Percentiles rank a stretch among this genome's conserved stretches.
phyloP scores from a whole-genome alignment of 2,329 filamentous ascomycete genomes.

The Pseudopyrenochaeta lycopersici region DNA sequence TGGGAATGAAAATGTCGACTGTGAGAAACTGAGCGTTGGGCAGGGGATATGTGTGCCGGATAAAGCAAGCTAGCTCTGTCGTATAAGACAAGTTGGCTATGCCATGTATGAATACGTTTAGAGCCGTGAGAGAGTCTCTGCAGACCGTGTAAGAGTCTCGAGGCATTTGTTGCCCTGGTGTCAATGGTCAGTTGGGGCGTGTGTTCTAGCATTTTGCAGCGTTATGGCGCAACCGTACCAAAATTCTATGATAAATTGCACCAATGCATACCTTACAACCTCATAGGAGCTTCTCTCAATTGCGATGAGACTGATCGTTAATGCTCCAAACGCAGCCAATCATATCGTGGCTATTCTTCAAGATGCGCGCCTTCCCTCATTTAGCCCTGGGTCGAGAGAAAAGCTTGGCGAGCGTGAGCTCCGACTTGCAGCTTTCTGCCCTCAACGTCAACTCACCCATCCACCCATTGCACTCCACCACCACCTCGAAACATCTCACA shows the following conservation, averaged over 20 bases:
- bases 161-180: too few species aligned
- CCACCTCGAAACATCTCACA: constrained; percentile 26
- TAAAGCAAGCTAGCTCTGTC: not conserved
- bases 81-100: not conserved
- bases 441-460: constrained; percentile 23
- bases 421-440: constrained; percentile 20
- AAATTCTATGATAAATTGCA: too few species aligned
- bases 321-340: not conserved
- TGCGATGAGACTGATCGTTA: too few species aligned
- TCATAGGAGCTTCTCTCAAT: too few species aligned
- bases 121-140: too few species aligned
- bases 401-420: constrained; percentile 18
- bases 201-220: too few species aligned
- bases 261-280: too few species aligned
- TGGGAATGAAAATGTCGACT: constrained; percentile 59
- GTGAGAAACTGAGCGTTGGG: constrained; percentile 56
- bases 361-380: not conserved
- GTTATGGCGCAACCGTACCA: too few species aligned
- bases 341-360: constrained; percentile 8
- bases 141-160: too few species aligned
- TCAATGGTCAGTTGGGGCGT: too few species aligned
- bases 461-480: constrained; percentile 28
- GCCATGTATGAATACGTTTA: too few species aligned
- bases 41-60: constrained; percentile 57
- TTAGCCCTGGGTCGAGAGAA: constrained; percentile 2